Conservation (phyloP, 2,329 filamentous ascomycete species). For the Zasmidium cellare region DNA sequence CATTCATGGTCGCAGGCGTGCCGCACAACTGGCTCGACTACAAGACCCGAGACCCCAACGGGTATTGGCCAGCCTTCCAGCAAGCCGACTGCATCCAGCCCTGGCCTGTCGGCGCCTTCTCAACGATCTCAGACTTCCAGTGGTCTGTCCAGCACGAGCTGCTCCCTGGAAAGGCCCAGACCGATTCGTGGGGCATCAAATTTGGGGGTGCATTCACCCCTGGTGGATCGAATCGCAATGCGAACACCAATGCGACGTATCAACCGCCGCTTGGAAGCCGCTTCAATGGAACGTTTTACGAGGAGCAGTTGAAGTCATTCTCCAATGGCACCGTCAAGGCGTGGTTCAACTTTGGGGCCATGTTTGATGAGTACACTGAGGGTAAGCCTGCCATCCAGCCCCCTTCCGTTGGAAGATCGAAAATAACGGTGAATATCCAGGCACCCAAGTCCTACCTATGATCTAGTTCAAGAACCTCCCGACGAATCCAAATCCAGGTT, state of each 20-base stretch:
- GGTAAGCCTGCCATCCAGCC: neutral
- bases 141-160: neutral
- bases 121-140: neutral
- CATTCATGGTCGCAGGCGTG: neutral
- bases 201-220: neutral
- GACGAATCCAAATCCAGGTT: neutral
- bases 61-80: neutral
- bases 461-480: neutral
- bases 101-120: neutral
- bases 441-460: neutral
- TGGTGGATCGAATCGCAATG: neutral
- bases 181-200: neutral
- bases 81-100: neutral
- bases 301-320: neutral
- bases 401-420: neutral
- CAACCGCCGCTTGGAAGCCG: neutral
- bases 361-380: constrained; percentile 1
- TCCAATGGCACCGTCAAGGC: neutral
- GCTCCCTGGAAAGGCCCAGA: neutral
- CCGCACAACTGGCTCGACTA: neutral
- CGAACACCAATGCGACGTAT: neutral
- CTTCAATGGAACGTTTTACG: neutral
- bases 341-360: neutral
- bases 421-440: neutral
- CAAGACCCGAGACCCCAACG: neutral